Conservation (phyloP, 768 basidiomycete species). For the Lanmaoa rubissima region DNA sequence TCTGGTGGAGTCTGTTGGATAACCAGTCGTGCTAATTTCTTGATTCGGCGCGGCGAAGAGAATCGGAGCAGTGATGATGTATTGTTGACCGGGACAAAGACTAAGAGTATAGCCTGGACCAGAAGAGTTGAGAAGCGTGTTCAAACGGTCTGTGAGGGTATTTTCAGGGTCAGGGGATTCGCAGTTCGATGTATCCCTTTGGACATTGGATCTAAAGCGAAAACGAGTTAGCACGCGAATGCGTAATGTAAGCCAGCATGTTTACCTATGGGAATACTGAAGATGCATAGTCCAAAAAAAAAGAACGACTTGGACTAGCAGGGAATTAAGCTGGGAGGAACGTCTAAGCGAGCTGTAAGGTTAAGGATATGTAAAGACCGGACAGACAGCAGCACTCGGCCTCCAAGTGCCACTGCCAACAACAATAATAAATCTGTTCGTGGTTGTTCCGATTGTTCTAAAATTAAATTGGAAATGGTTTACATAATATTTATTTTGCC, state of each 20-base stretch:
- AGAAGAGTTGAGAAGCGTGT: conserved; percentile 60
- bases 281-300: conserved; percentile 16
- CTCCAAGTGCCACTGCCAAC: too few species aligned
- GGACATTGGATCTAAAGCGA: not conserved
- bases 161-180: conserved; percentile 55
- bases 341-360: not conserved
- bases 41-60: conserved; percentile 64
- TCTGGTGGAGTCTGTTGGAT: conserved; percentile 64
- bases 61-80: conserved; percentile 65
- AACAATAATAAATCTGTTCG: too few species aligned
- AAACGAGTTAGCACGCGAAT: conserved; percentile 1
- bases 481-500: not conserved
- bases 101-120: conserved; percentile 64
- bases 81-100: conserved; percentile 63
- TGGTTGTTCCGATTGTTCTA: too few species aligned
- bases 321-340: not conserved
- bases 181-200: conserved; percentile 19
- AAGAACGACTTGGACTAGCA: not conserved
- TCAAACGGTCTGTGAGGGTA: conserved; percentile 62
- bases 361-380: too few species aligned
- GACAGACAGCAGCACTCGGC: too few species aligned
- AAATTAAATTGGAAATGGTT: too few species aligned
- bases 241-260: not conserved
- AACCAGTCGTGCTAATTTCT: conserved; percentile 79
- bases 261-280: conserved; percentile 9